Percentiles rank a stretch among this genome's conserved stretches.
These are phyloP conservation scores for Candida labiduridarum DNA, from an alignment of 1,139 yeast species.

Conservation along the genomic window DNA sequence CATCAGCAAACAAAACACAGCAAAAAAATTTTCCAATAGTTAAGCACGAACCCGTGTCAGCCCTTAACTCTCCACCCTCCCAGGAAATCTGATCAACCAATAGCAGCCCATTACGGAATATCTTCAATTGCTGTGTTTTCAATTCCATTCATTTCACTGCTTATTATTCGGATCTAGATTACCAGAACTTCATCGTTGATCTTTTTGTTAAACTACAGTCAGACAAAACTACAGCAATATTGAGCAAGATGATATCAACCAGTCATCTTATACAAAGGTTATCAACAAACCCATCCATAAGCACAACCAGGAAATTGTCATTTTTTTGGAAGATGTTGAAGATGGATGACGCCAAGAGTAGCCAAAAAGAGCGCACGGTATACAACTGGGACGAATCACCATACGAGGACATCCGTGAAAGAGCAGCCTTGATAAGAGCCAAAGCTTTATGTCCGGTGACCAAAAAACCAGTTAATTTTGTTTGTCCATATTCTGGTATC, in stretches of 20 bases:
- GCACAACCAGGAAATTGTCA: conserved; percentile 23
- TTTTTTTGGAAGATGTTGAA: conserved; percentile 43
- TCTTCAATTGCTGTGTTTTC: not conserved
- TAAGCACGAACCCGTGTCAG: not conserved
- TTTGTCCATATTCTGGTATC: conserved; percentile 92
- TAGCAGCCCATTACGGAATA: not conserved
- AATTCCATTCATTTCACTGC: not conserved
- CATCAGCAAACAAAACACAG: not conserved
- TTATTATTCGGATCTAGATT: not conserved
- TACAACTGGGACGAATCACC: conserved; percentile 87
- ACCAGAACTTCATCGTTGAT: not conserved
- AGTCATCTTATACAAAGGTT: conserved; percentile 7
- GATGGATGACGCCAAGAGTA: conserved; percentile 32
- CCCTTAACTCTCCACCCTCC: not conserved
- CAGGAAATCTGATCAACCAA: not conserved
- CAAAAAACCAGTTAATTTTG: conserved; percentile 72
- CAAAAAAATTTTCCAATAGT: not conserved
- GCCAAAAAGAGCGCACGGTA: conserved; percentile 22
- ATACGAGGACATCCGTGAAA: conserved; percentile 78
- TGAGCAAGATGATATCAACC: conserved; percentile 8
- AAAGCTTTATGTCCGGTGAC: conserved; percentile 93
- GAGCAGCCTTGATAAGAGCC: conserved; percentile 90
- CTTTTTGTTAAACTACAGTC: not conserved
- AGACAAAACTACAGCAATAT: not conserved
- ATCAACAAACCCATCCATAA: conserved; percentile 1